Conservation (phyloP, 495 filamentous ascomycete species). For the Cairneyella variabilis region DNA sequence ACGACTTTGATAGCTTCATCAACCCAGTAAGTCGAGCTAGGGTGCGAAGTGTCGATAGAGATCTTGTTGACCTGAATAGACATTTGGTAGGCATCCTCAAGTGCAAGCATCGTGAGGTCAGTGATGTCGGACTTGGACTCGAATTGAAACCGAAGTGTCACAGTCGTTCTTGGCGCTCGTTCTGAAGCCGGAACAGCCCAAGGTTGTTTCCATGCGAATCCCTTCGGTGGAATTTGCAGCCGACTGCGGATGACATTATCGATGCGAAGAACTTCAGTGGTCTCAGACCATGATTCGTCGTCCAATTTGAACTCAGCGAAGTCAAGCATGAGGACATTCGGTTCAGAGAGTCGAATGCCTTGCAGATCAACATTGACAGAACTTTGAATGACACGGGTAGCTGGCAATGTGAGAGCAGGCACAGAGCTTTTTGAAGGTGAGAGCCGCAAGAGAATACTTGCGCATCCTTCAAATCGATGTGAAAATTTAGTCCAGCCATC, state of each 20-base stretch:
- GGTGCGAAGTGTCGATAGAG: neutral
- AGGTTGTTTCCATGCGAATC: constrained; percentile 18
- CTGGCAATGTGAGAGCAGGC: neutral
- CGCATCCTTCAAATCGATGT: constrained; percentile 22
- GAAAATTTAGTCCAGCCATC: constrained; percentile 22
- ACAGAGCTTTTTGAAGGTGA: neutral
- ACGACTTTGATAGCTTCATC: constrained; percentile 23
- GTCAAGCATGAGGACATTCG: constrained; percentile 27
- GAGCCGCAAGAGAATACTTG: constrained; percentile 20
- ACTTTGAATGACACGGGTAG: neutral
- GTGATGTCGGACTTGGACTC: constrained; percentile 1
- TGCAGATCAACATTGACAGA: constrained; percentile 6
- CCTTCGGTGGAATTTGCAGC: constrained; percentile 20
- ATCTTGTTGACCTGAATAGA: constrained; percentile 13
- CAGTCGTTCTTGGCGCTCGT: neutral
- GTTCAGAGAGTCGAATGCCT: constrained; percentile 20
- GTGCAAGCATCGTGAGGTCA: constrained; percentile 6
- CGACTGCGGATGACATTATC: constrained; percentile 22
- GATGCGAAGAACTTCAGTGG: constrained; percentile 22
- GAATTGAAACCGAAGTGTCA: constrained; percentile 16
- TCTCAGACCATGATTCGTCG: constrained; percentile 13
- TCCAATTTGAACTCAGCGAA: constrained; percentile 23
- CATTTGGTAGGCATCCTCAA: constrained; percentile 16
- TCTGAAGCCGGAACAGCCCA: constrained; percentile 19
- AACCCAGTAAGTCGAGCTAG: constrained; percentile 21